These are phyloP conservation scores for Pichia membranifaciens DNA, from an alignment of 805 yeast species.

Conservation along the genomic window DNA sequence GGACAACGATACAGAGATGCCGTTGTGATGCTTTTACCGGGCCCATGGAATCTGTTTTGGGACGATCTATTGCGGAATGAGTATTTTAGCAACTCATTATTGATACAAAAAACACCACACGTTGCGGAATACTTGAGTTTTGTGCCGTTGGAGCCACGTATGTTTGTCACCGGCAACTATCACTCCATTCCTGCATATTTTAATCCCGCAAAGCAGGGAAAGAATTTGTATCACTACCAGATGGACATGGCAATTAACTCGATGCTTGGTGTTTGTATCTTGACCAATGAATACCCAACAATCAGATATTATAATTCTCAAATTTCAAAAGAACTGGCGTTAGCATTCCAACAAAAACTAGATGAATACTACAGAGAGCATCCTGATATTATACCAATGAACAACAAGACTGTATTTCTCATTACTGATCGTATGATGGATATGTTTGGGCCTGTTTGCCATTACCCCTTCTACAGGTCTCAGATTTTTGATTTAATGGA, in stretches of 20 bases:
- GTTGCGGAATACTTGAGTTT: conserved; percentile 40
- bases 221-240: conserved; percentile 53
- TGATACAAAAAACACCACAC: conserved; percentile 3
- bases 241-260: conserved; percentile 55
- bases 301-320: conserved; percentile 65
- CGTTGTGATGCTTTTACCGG: conserved; percentile 63
- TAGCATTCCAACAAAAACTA: conserved; percentile 59
- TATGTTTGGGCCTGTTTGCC: conserved; percentile 74
- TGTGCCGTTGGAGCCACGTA: conserved; percentile 63
- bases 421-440: conserved; percentile 84
- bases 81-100: conserved; percentile 4
- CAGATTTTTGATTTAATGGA: conserved; percentile 70
- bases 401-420: conserved; percentile 51
- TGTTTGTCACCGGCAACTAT: conserved; percentile 58
- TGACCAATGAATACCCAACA: conserved; percentile 85
- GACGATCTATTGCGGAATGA: conserved; percentile 17
- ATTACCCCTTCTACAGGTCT: conserved; percentile 88
- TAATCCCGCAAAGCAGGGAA: conserved; percentile 54
- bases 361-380: conserved; percentile 71
- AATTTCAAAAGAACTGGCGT: conserved; percentile 53
- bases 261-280: conserved; percentile 64
- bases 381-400: conserved; percentile 55
- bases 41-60: conserved; percentile 29
- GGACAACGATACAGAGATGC: conserved; percentile 74
- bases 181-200: conserved; percentile 69